phyloP scores from a whole-genome alignment of 176 grass and related monocot genomes.

The Cenchrus americanus region DNA sequence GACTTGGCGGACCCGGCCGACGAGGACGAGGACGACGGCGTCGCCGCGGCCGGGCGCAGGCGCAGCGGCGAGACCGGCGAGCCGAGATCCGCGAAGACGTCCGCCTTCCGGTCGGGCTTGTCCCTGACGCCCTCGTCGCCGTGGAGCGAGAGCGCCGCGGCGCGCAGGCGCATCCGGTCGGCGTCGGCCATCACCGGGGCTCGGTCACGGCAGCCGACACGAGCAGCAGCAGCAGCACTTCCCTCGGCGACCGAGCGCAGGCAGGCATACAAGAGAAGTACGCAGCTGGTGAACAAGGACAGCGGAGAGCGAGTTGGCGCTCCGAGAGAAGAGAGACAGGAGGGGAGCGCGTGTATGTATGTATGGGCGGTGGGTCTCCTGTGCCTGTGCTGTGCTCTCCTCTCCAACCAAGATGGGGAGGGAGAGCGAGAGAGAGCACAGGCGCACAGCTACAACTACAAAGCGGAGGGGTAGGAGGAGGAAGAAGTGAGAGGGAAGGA shows the following conservation, averaged over 20 bases:
- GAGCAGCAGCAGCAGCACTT: not conserved
- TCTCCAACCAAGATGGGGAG: not conserved
- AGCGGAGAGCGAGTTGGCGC: conserved; percentile 16
- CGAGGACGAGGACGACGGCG: conserved; percentile 48
- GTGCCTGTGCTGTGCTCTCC: not conserved
- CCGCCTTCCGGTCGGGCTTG: conserved; percentile 60
- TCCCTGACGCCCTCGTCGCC: conserved; percentile 7
- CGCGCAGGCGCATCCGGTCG: conserved; percentile 42
- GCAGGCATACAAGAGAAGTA: conserved; percentile 44
- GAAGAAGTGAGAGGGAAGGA: conserved; percentile 29
- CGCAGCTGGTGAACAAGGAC: conserved; percentile 10
- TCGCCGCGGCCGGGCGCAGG: conserved; percentile 37
- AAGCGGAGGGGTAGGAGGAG: not conserved
- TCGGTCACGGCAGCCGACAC: not conserved
- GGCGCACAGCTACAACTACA: not conserved
- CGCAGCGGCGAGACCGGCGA: conserved; percentile 67
- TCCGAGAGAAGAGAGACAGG: not conserved
- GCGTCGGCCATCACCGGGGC: conserved; percentile 36
- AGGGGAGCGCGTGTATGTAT: not conserved
- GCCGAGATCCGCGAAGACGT: conserved; percentile 58
- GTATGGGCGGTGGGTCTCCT: conserved; percentile 10
- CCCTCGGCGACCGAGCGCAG: conserved; percentile 2
- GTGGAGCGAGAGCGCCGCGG: conserved; percentile 37
- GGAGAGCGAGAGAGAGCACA: no score
- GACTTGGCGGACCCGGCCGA: conserved; percentile 50